A percentile compares a stretch with the other conserved stretches of the same genome.
phyloP scores from a whole-genome alignment of 305 asterid species.

The Fraxinus sp. region DNA sequence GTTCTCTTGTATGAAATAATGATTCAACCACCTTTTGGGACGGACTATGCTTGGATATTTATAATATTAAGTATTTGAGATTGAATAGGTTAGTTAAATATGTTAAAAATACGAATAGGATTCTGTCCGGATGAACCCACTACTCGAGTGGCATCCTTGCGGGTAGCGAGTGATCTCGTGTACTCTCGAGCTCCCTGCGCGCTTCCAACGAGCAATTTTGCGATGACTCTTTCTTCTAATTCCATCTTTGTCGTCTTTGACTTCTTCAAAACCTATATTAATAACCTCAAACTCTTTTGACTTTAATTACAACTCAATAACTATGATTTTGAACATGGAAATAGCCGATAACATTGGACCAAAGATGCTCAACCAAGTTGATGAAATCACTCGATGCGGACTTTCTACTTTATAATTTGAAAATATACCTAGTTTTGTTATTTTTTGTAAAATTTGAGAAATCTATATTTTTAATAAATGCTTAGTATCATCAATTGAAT shows the following conservation, averaged over 20 bases:
- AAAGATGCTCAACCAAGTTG: background rate
- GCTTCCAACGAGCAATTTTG: background rate
- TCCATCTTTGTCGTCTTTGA: background rate
- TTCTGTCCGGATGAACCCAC: background rate
- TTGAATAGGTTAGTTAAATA: background rate
- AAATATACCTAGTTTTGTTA: background rate
- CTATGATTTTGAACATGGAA: too few species aligned
- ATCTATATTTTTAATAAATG: too few species aligned
- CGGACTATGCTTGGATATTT: background rate
- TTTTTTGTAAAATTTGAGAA: background rate
- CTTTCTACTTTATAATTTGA: background rate
- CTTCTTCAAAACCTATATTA: background rate
- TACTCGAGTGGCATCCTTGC: background rate
- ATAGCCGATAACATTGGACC: background rate
- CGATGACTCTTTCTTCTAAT: background rate
- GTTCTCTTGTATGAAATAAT: background rate
- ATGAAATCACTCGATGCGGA: background rate
- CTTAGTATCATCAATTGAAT: background rate
- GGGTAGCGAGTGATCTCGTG: background rate
- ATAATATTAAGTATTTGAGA: background rate
- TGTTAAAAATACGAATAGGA: background rate
- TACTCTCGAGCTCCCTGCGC: background rate
- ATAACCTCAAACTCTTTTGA: background rate
- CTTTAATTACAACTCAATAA: background rate
- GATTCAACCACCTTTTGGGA: too few species aligned